Evolutionary conservation across 2,329 filamentous ascomycete species (phyloP).

Genomic region (Colletotrichum echinochloae): DNA sequence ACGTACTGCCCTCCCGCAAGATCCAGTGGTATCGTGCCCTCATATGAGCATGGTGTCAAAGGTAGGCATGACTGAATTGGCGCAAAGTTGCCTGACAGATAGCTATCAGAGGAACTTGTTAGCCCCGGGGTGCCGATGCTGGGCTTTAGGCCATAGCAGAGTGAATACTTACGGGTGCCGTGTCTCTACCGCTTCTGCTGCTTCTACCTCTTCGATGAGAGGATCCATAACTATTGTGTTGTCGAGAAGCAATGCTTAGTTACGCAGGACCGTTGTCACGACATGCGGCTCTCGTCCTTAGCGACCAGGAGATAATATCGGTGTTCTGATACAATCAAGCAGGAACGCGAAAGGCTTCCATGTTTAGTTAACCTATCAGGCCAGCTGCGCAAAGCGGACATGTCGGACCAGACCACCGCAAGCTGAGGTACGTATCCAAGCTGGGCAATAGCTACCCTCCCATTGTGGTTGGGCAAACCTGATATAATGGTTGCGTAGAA

Average conservation of each 20-base stretch:
- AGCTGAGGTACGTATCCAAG: not conserved
- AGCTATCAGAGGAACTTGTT: conserved; percentile 46
- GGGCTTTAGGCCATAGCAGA: too few species aligned
- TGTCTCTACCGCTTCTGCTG: not conserved
- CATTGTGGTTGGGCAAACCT: not conserved
- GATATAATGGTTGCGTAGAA: conserved; percentile 14
- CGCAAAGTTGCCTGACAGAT: conserved; percentile 77
- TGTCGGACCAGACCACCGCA: not conserved
- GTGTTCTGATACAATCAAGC: not conserved
- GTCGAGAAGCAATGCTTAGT: not conserved
- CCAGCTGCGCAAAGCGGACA: not conserved
- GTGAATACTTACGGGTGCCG: conserved; percentile 30
- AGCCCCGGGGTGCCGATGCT: not conserved
- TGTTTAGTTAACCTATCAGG: not conserved
- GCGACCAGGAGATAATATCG: not conserved
- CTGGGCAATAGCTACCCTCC: not conserved
- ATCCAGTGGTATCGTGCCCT: conserved; percentile 72
- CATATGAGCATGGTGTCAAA: conserved; percentile 68
- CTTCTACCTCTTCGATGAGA: not conserved
- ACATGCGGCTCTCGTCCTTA: not conserved
- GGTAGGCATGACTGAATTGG: conserved; percentile 68
- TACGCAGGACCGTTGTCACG: not conserved
- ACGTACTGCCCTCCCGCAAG: conserved; percentile 78
- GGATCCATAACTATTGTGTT: not conserved
- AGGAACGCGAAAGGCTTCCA: not conserved